A percentile compares a stretch with the other conserved stretches of the same genome.
Conservation (phyloP, 2,329 filamentous ascomycete genomes). For the Fusarium fujikuroi region DNA sequence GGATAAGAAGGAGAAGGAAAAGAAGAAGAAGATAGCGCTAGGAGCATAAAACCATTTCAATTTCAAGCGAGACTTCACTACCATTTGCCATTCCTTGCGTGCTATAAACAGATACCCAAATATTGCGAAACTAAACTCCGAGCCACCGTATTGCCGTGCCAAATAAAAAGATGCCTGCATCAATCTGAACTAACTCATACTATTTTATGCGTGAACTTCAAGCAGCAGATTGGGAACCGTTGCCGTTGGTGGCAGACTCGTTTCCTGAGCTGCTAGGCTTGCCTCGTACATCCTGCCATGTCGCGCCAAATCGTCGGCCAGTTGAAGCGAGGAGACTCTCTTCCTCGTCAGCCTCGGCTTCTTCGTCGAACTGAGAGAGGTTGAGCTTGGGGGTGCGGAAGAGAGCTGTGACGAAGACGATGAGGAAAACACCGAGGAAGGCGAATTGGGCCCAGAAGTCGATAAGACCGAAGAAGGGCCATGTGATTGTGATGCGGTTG, state of each 20-base stretch:
- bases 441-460: conserved; percentile 97
- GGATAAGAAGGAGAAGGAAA: conserved; percentile 48
- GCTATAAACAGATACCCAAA: conserved; percentile 31
- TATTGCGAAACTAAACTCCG: conserved; percentile 17
- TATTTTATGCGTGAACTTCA: conserved; percentile 12
- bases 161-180: conserved; percentile 12
- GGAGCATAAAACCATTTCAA: conserved; percentile 47
- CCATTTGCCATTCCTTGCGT: conserved; percentile 2
- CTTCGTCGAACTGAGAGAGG: conserved; percentile 82
- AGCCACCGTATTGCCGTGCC: conserved; percentile 9
- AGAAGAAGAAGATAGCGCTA: conserved; percentile 51
- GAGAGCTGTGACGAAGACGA: conserved; percentile 82
- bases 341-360: conserved; percentile 91
- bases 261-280: conserved; percentile 42
- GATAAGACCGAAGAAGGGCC: conserved; percentile 93
- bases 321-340: conserved; percentile 90
- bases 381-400: conserved; percentile 84
- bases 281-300: conserved; percentile 88
- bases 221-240: conserved; percentile 35
- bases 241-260: conserved; percentile 18
- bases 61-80: conserved; percentile 24
- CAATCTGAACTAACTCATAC: not conserved
- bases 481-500: conserved; percentile 91
- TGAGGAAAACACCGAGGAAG: conserved; percentile 84
- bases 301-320: conserved; percentile 82